A percentile compares a stretch with the other conserved stretches of the same genome.
phyloP scores from a whole-genome alignment of 805 yeast species.

The Cyberlindnera samutprakarnensis region DNA sequence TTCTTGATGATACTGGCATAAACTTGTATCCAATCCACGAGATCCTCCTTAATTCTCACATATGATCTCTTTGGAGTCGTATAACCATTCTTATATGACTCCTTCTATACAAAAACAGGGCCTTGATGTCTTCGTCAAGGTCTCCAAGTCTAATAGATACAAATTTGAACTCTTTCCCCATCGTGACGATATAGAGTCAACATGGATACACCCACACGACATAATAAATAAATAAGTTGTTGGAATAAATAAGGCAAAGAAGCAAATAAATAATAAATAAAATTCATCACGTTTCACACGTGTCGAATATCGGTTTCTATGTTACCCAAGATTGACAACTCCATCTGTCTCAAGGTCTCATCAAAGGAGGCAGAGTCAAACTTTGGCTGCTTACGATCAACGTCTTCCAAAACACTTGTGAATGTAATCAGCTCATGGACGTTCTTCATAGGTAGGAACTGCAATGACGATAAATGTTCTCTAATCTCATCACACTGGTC shows the following conservation, averaged over 20 bases:
- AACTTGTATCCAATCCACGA: no score
- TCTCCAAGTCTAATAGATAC: no score
- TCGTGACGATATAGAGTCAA: no score
- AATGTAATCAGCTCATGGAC: slow-evolving; percentile 4
- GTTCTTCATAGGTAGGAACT: slow-evolving; percentile 8
- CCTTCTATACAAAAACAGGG: no score
- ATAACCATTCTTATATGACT: no score
- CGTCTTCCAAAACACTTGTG: not conserved
- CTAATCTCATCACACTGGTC: slow-evolving; percentile 3
- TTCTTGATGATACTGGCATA: no score
- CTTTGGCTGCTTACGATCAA: not conserved
- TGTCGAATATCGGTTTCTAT: slow-evolving; percentile 9
- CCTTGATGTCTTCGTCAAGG: no score
- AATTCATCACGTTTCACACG: no score
- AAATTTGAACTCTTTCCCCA: no score
- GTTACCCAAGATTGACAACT: slow-evolving; percentile 14
- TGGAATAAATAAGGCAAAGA: not conserved
- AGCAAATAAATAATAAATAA: slow-evolving; percentile 3
- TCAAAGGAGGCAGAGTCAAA: slow-evolving; percentile 3
- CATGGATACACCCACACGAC: no score
- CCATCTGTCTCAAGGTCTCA: slow-evolving; percentile 13
- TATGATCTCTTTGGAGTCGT: no score
- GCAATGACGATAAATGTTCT: slow-evolving; percentile 1
- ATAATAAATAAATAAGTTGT: not conserved
- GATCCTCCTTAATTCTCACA: no score